Percentiles rank a stretch among this genome's conserved stretches.
Conservation (phyloP, 371 early-diverging fungal species). For the Homolaphlyctis polyrhiza region DNA sequence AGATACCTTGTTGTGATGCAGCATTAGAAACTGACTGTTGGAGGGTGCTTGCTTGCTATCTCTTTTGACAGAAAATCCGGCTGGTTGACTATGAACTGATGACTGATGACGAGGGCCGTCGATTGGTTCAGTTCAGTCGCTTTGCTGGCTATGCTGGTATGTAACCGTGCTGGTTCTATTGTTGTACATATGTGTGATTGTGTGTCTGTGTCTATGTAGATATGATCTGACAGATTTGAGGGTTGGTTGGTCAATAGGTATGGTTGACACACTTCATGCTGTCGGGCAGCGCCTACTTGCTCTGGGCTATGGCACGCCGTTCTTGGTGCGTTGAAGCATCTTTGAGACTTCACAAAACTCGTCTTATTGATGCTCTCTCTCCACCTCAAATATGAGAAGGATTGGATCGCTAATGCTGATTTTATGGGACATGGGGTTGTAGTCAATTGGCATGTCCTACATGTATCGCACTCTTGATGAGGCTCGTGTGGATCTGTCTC, state of each 20-base stretch:
- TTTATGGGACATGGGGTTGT: background rate
- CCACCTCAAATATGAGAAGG: conserved; percentile 3
- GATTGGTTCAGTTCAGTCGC: conserved; percentile 87
- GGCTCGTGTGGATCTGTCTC: conserved; percentile 68
- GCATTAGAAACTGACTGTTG: too few relatives aligned
- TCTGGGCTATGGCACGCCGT: conserved; percentile 88
- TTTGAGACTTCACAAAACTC: too few relatives aligned
- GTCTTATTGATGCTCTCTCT: background rate
- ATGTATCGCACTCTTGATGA: conserved; percentile 74
- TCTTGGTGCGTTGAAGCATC: conserved; percentile 74
- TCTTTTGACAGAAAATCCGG: conserved; percentile 74
- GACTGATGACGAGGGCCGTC: conserved; percentile 67
- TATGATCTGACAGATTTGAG: background rate
- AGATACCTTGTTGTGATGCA: too few relatives aligned
- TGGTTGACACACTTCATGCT: conserved; percentile 89
- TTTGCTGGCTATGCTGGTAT: conserved; percentile 94
- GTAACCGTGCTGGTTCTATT: too few relatives aligned
- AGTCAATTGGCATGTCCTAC: conserved; percentile 83
- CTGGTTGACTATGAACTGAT: conserved; percentile 95
- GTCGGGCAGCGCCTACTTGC: conserved; percentile 88
- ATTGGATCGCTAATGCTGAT: conserved; percentile 5
- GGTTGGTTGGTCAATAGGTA: conserved; percentile 43
- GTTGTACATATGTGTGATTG: too few relatives aligned
- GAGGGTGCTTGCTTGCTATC: too few relatives aligned
- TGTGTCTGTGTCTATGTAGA: too few relatives aligned